Percentiles rank a stretch among this genome's conserved stretches.
Conservation (phyloP, 2,329 filamentous ascomycete species). For the Aspergillus clavatus region DNA sequence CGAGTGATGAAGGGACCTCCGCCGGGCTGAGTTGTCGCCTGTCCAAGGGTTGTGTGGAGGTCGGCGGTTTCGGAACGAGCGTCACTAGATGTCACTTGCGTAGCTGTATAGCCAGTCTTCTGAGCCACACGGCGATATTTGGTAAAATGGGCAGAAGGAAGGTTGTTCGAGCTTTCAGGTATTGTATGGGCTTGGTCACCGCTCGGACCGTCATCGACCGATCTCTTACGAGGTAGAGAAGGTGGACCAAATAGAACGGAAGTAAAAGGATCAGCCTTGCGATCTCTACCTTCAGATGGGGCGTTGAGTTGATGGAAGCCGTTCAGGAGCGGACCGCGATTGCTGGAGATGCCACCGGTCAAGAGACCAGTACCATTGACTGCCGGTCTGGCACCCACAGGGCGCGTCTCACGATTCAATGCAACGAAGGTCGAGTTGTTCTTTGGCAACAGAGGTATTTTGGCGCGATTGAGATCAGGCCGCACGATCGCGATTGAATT, state of each 20-base stretch:
- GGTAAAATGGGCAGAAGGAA: not conserved
- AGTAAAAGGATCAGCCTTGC: constrained; percentile 9
- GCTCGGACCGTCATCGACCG: constrained; percentile 5
- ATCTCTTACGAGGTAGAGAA: constrained; percentile 11
- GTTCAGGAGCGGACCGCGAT: constrained; percentile 11
- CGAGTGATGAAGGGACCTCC: not conserved
- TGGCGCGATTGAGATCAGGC: too few species aligned
- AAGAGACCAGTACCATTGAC: not conserved
- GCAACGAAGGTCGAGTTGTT: too few species aligned
- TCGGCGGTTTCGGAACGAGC: not conserved
- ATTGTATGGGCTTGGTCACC: not conserved
- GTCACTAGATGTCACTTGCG: not conserved
- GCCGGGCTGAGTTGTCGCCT: not conserved
- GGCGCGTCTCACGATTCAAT: not conserved
- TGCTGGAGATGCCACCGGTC: not conserved
- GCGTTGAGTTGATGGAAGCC: constrained; percentile 7
- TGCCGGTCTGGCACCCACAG: not conserved
- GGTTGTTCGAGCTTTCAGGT: not conserved
- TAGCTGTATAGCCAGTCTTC: not conserved
- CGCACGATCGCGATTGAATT: not conserved
- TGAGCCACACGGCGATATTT: constrained; percentile 14
- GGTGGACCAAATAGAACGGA: constrained; percentile 5
- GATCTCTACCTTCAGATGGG: constrained; percentile 4
- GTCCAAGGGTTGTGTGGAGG: not conserved
- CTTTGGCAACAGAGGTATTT: not conserved